These are phyloP conservation scores for Termitomyces sp. DNA, from an alignment of 768 basidiomycete genomes.

Conservation along the genomic window DNA sequence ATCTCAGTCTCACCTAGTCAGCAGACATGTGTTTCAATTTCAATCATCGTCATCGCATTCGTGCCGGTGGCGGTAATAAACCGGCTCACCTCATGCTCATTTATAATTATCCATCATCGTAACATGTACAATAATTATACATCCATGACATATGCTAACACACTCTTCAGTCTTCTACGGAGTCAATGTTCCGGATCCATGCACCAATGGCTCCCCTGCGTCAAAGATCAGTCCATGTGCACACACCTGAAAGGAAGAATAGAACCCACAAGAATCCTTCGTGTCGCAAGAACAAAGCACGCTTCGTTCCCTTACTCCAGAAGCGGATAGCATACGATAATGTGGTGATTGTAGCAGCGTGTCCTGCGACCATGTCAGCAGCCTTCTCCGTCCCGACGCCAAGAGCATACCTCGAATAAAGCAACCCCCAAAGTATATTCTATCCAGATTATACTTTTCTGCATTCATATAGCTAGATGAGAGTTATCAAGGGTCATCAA, in stretches of 20 bases:
- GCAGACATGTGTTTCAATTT: slow-evolving; percentile 14
- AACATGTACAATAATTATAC: slow-evolving; percentile 9
- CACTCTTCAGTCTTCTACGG: slow-evolving; percentile 21
- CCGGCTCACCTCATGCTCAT: slow-evolving; percentile 3
- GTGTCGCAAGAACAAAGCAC: slow-evolving; percentile 93
- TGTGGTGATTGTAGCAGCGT: slow-evolving; percentile 95
- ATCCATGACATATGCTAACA: slow-evolving; percentile 5
- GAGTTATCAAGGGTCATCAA: slow-evolving; percentile 4
- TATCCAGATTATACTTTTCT: slow-evolving; percentile 93
- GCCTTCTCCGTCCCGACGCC: background rate
- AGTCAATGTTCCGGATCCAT: slow-evolving; percentile 94
- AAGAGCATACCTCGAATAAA: slow-evolving; percentile 85
- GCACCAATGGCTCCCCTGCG: slow-evolving; percentile 89
- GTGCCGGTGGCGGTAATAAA: slow-evolving; percentile 7
- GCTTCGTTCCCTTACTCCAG: slow-evolving; percentile 98
- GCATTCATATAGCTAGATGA: slow-evolving; percentile 92
- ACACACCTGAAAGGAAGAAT: slow-evolving; percentile 10
- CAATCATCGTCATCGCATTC: background rate
- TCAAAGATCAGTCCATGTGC: slow-evolving; percentile 10
- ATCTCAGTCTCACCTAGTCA: slow-evolving; percentile 14
- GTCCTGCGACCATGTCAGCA: slow-evolving; percentile 51
- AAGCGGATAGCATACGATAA: slow-evolving; percentile 98
- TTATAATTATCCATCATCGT: slow-evolving; percentile 9
- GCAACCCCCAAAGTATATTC: slow-evolving; percentile 98
- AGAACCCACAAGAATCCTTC: slow-evolving; percentile 91